Evolutionary conservation across 1,284 basidiomycete species (phyloP), one percentile per base, ranked within the genome.

Genomic region (Microbotryum saponariae): DNA sequence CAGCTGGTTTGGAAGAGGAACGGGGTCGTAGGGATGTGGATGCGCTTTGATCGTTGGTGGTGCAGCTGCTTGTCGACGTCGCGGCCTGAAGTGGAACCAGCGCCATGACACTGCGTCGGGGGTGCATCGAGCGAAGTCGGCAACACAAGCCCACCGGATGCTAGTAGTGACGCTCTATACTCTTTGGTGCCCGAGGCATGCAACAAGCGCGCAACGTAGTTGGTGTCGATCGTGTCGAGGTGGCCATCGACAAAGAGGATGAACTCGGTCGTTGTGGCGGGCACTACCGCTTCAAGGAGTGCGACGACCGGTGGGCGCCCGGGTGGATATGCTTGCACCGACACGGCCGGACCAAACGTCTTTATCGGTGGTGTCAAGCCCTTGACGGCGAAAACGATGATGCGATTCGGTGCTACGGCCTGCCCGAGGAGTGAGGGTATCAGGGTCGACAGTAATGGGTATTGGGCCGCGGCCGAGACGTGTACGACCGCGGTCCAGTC

Each of bases 401-500:
- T 54, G 1, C 23, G 49, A 4, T 52, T 6, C 1, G 67, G 67
- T 9, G 58, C 10, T 14, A 58, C 21, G 6, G 60, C 23, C 25
- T 68, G 64, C 14, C 23, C 14, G 18, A 56, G 18, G 14, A 68
- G 23, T 2, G 64, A 59, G 10, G 50, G 4, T 42, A 68, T 25
- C 18, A 68, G 45, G 1, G 61, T 48, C 5, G 44, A 7, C 10
- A 68, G 55, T 48, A 56, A 37, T 1, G 58, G n/a, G 47, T 60
- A 37, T 20, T 64, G 63, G 1, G 62, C 57, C 6, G 62, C 46
- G 2, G 61, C 56, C 12, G 60, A 45, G 12, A 66, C 54, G 58
- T 69, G 63, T 0, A 69, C 44, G 49, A 66, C 8, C n/a, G 60
- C 65, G 44, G 65, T 61, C 56, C 58, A 68, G n/a, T 50, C 37